phyloP scores from a whole-genome alignment of 306 rosid species.

The Adenanthera pavonina region DNA sequence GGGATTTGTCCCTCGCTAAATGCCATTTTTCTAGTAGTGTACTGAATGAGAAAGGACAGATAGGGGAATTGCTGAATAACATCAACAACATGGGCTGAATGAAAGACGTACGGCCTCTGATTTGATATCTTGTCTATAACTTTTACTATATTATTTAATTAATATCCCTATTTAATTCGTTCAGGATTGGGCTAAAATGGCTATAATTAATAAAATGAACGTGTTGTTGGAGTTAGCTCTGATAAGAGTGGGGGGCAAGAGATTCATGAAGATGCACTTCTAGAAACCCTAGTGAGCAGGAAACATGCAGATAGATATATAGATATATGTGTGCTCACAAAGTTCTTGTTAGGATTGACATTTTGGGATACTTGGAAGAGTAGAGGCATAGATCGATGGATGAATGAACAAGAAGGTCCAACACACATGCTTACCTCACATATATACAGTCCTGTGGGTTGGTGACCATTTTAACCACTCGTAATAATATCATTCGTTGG shows the following conservation, averaged over 20 bases:
- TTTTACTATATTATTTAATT: not conserved
- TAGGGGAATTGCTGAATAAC: not conserved
- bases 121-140: not conserved
- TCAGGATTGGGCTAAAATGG: not conserved
- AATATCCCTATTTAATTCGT: not conserved
- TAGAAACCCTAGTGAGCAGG: constrained; percentile 42
- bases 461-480: constrained; percentile 78
- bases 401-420: constrained; percentile 39
- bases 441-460: constrained; percentile 52
- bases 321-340: not conserved
- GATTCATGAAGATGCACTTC: constrained; percentile 38
- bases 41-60: not conserved
- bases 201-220: not conserved
- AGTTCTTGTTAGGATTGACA: constrained; percentile 71
- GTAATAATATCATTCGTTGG: constrained; percentile 31
- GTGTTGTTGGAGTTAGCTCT: constrained; percentile 16
- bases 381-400: not conserved
- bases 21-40: too few relatives aligned
- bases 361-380: constrained; percentile 36
- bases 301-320: constrained; percentile 23
- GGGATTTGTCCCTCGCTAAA: too few relatives aligned
- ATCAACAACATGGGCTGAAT: not conserved
- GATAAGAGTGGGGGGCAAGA: not conserved
- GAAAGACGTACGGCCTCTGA: not conserved
- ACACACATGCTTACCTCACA: constrained; percentile 26